Conservation (phyloP, 2,329 filamentous ascomycete genomes). For the Claviceps fusiformis region DNA sequence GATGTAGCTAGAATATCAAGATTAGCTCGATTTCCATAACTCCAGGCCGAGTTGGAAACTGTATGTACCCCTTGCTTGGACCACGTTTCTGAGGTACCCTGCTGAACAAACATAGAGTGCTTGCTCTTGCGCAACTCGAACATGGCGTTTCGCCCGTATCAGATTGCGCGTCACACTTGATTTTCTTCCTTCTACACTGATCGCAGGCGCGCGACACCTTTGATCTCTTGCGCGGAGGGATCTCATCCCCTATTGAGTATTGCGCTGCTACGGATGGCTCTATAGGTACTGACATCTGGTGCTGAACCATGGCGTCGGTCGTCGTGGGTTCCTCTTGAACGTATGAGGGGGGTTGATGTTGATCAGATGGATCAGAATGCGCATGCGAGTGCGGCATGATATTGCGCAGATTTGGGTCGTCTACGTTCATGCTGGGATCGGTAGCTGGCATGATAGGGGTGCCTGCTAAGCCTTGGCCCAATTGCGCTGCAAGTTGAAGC, state of each 20-base stretch:
- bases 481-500: constrained; percentile 43
- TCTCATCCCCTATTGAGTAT: constrained; percentile 38
- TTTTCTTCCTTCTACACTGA: constrained; percentile 79
- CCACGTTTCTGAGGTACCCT: constrained; percentile 78
- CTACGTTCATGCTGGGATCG: constrained; percentile 29
- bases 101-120: constrained; percentile 72
- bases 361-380: constrained; percentile 23
- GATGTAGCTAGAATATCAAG: constrained; percentile 50
- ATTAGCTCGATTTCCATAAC: constrained; percentile 2
- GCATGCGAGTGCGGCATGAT: constrained; percentile 31
- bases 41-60: background rate
- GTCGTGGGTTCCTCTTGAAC: constrained; percentile 23
- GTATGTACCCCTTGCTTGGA: constrained; percentile 65
- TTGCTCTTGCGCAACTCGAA: constrained; percentile 65
- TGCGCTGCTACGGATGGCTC: constrained; percentile 23
- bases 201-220: constrained; percentile 85
- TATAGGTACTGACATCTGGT: constrained; percentile 22
- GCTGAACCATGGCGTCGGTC: constrained; percentile 23
- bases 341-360: constrained; percentile 23
- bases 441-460: constrained; percentile 34
- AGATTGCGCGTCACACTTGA: constrained; percentile 71
- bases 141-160: constrained; percentile 63
- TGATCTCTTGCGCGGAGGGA: constrained; percentile 60
- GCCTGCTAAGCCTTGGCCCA: constrained; percentile 39
- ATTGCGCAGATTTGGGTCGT: constrained; percentile 28